Evolutionary conservation across 176 grass and related monocot genomes (phyloP).

Genomic region (Cenchrus fungigraminus): DNA sequence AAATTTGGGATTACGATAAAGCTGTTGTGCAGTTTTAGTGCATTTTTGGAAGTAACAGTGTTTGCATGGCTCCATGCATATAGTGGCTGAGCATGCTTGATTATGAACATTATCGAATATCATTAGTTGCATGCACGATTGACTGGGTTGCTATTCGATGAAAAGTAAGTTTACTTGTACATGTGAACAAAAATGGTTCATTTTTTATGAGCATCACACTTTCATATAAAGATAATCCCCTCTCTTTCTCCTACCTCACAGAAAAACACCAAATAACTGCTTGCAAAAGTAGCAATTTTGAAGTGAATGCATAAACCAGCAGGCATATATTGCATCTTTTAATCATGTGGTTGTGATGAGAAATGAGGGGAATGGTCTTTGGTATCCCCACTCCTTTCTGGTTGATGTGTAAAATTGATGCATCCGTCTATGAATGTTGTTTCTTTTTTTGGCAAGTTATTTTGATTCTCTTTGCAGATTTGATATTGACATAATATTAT

Average conservation of each 20-base stretch:
- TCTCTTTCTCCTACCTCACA: neutral
- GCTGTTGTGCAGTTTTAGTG: neutral
- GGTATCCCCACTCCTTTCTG: neutral
- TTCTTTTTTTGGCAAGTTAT: conserved; percentile 13
- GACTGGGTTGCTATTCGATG: neutral
- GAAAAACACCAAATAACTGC: neutral
- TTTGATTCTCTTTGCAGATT: neutral
- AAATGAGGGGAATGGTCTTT: neutral
- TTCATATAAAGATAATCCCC: neutral
- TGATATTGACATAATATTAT: neutral
- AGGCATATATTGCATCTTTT: neutral
- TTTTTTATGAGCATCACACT: neutral
- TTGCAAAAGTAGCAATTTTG: neutral
- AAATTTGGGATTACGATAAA: neutral
- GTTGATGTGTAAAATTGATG: conserved; percentile 2
- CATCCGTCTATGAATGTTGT: neutral
- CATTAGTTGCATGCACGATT: neutral
- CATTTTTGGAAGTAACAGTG: conserved; percentile 2
- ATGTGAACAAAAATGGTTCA: neutral
- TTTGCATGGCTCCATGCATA: conserved; percentile 8
- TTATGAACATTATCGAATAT: neutral
- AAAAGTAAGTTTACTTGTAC: neutral
- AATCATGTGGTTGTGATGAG: neutral
- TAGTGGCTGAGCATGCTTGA: neutral
- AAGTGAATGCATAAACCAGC: neutral